These are phyloP conservation scores for Cryptococcus wingfieldii DNA, from an alignment of 1,284 basidiomycete species.

Conservation along the genomic window DNA sequence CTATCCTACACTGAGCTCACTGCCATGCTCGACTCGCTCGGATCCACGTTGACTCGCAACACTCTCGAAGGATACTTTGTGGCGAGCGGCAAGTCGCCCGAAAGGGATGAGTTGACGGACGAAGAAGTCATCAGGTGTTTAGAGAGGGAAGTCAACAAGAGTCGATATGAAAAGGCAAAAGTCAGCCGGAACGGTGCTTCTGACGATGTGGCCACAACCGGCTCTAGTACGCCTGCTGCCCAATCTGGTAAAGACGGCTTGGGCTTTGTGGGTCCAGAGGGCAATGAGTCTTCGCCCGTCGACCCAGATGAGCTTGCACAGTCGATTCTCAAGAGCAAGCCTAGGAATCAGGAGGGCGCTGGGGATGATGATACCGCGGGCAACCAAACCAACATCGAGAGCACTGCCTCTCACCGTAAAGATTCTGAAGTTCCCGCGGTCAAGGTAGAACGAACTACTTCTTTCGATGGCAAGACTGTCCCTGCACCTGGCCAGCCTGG, in stretches of 20 bases:
- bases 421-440: constrained; percentile 24
- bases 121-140: constrained; percentile 71
- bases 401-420: background rate
- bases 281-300: constrained; percentile 24
- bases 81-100: constrained; percentile 62
- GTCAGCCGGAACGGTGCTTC: constrained; percentile 11
- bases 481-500: constrained; percentile 2
- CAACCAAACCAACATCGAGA: constrained; percentile 17
- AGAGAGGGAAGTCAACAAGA: constrained; percentile 71
- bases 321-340: constrained; percentile 28
- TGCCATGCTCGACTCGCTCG: constrained; percentile 95
- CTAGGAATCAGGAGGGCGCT: constrained; percentile 12
- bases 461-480: constrained; percentile 10
- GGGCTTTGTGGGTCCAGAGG: constrained; percentile 32
- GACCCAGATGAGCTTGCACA: constrained; percentile 36
- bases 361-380: constrained; percentile 15
- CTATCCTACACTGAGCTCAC: constrained; percentile 83
- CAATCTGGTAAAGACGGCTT: constrained; percentile 31
- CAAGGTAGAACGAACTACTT: constrained; percentile 27
- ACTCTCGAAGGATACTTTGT: constrained; percentile 81
- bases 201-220: constrained; percentile 14
- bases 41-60: constrained; percentile 76
- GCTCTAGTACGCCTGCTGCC: constrained; percentile 24
- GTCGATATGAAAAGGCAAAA: constrained; percentile 63
- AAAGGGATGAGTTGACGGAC: constrained; percentile 67